Base-by-base conservation (phyloP, 2,329 filamentous ascomycete species). In the Aspergillus melleus region DNA sequence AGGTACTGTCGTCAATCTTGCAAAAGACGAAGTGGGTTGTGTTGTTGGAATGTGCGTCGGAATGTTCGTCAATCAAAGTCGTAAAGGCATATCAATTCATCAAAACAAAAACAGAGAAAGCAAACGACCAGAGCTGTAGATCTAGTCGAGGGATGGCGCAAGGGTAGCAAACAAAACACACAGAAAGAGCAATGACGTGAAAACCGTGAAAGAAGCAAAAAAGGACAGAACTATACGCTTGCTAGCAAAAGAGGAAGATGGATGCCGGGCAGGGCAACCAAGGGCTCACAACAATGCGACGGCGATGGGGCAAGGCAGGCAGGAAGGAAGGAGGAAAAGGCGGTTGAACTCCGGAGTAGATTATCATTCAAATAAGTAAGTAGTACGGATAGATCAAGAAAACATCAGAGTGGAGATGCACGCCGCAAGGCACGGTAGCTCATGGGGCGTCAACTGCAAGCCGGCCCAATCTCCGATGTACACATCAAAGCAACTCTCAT, bases 51-150 rank as follows among this genome's bases (percentile, higher is more conserved):
- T 72, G 68, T 61, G 61, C 58, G 60, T 60, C 57, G 55, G 59
- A 66, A 64, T 68, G 67, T 61, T 69, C 65, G 62, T 71, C 61
- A 68, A 66, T 64, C 66, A 69, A 63, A 66, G 66, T 74, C 71
- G 66, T 74, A 66, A 72, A 66, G 66, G 70, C 72, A 73, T 74
- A 73, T 67, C 68, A 74, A 70, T 49, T 67, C 66, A 66, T 68
- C 61, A 69, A 64, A 68, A 63, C 52, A 66, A 61, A 65, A 60
- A 65, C 66, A 54, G 67, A 67, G 55, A 63, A 65, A 65, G 55
- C 60, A 64, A 60, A 58, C 49, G 49, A 22, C 12, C 53, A 50
- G 50, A 54, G 44, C 54, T 50, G 59, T 52, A 52, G 56, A 47
- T 51, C 47, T 51, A 68, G 67, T 64, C 54, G 59, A 61, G 54